Base-by-base conservation (phyloP, 768 basidiomycete genomes). In the Boletus vermiculosoides region DNA sequence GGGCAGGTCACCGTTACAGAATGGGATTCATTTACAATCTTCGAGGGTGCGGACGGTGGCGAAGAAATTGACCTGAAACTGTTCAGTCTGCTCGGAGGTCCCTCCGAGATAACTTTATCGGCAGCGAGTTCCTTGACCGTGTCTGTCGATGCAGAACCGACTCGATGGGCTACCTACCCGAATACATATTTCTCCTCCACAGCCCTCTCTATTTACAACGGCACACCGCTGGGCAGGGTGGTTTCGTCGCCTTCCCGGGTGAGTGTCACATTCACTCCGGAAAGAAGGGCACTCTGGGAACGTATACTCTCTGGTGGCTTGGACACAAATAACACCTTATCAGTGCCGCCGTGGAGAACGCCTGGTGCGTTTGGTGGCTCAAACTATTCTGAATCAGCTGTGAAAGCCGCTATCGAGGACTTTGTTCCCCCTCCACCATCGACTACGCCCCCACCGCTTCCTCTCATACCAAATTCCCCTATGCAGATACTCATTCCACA, bases 91-190 rank as follows among this genome's bases (percentile, higher is more conserved):
- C 20, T n/a, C n/a, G n/a, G 36, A 42, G 30, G n/a, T 23, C 23
- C 37, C 16, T 54, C 42, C n/a, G n/a, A n/a, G 20, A 33, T 15
- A 56, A 55, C 13, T 67, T 62, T 40, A 20, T 20, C 44, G 15
- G 10, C 34, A 33, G 13, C 45, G 18, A 47, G 57, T 39, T 48
- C 23, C 13, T 50, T n/a, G 18, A 25, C 28, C 15, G 13, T 30
- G 18, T 49, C 56, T 39, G 39, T 20, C 23, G 61, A 52, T 20
- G 39, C 34, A 15, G 52, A 55, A 37, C 41, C 30, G 18, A 50
- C 46, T 31, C 78, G 87, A 51, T 90, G 89, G 88, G 88, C 85
- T 12, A 66, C 57, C 36, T 90, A 86, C 63, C 84, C 87, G 4
- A 67, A 75, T 37, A 78, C 78, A 11, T 78, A 83, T 57, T 90